Percentiles rank a stretch among this genome's conserved stretches.
Evolutionary conservation across 345 rosid genomes (phyloP).

Genomic region (Raphanus raphanistrum): DNA sequence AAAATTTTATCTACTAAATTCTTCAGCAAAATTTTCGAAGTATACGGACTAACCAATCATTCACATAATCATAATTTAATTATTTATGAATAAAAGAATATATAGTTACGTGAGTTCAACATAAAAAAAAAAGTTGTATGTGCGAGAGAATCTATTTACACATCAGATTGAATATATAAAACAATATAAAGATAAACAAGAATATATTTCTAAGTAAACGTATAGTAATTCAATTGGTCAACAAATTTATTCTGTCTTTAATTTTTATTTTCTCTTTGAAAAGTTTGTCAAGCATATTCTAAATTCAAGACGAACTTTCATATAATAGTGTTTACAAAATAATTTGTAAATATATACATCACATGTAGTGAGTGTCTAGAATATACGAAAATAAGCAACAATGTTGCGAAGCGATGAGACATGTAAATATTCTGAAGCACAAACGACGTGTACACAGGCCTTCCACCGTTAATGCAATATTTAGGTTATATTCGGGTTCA

Average conservation of each 20-base stretch:
- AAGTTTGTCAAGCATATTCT: constrained; percentile 25
- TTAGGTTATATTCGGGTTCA: constrained; percentile 25
- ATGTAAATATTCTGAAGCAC: constrained; percentile 33
- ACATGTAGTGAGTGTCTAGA: constrained; percentile 17
- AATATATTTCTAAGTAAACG: constrained; percentile 31
- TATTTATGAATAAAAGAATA: neutral
- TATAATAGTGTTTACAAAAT: neutral
- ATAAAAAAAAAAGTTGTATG: neutral
- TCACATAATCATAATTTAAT: neutral
- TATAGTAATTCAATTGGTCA: constrained; percentile 28
- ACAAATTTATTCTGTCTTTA: neutral
- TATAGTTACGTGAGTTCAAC: constrained; percentile 1
- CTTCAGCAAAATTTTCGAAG: neutral
- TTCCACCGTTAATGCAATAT: constrained; percentile 29
- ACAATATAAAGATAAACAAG: constrained; percentile 35
- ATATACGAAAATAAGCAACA: constrained; percentile 28
- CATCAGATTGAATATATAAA: constrained; percentile 32
- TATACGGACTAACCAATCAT: neutral
- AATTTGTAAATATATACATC: neutral
- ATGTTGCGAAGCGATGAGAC: constrained; percentile 36
- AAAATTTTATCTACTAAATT: neutral
- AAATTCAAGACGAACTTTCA: neutral
- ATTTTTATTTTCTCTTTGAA: neutral
- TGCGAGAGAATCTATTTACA: constrained; percentile 32
- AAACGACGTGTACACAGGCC: constrained; percentile 40